Evolutionary conservation across 176 grass and related monocot genomes (phyloP), one percentile per base, ranked within the genome.

Genomic region (Triticum aestivum): DNA sequence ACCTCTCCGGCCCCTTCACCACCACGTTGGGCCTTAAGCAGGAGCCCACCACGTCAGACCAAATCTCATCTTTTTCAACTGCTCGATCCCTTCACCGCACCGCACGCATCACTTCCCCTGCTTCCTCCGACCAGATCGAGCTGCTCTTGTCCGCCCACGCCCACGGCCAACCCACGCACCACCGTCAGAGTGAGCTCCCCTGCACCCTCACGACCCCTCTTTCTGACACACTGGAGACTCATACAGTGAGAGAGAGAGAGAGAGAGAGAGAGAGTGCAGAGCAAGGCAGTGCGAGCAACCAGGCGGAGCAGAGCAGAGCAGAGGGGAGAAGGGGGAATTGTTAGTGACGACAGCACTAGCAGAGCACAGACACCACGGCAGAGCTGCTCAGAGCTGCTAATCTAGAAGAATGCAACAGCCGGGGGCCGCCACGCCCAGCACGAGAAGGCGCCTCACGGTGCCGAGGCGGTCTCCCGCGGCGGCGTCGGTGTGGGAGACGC

Each of bases 401-500:
- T 69, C 66, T 69, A 41, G 54, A 33, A 86, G 69, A 44, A 94
- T 90, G 88, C 75, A 91, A 76, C 56, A 85, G 71, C 71, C 52
- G 17, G 86, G 35, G 34, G 45, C 27, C 44, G 17, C 71, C 11
- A 10, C 23, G 8, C 15, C 65, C 33, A 74, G 49, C 26, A 65
- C 93, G 30, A 85, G 89, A 51, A 92, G 92, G 80, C 95, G 92
- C 65, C 79, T 88, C 1, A 79, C 89, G 65, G 81, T 90, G 79
- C 83, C 80, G 5, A 89, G 90, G 70, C 26, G 78, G 18, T 23
- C 12, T 1, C 33, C 85, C 4, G 83, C 29, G 29, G 72, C 32
- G 6, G 89, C 85, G 73, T 99, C 94, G 18, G 89, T 91, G 81
- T 93, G 92, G 88, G 92, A 92, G 83, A 86, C 90, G 7, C 83